These are phyloP conservation scores for Entoloma clypeatum DNA, from an alignment of 1,284 basidiomycete genomes.

Conservation along the genomic window DNA sequence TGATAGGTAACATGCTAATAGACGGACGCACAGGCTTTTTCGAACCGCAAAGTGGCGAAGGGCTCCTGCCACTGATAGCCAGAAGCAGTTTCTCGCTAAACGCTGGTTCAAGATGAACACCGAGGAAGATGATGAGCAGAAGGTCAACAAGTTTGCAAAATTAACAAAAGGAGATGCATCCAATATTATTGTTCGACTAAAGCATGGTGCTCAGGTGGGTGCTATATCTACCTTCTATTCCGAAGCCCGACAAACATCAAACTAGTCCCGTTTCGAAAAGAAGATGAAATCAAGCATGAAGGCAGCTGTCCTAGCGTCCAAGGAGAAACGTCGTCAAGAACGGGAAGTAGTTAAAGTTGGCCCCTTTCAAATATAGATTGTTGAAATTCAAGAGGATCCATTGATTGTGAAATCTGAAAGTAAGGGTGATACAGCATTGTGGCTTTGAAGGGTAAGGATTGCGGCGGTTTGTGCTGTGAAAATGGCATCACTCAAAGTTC, in stretches of 20 bases:
- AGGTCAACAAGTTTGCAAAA: constrained; percentile 31
- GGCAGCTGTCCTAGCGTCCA: constrained; percentile 32
- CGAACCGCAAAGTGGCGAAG: constrained; percentile 74
- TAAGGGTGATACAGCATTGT: constrained; percentile 60
- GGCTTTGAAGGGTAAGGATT: constrained; percentile 56
- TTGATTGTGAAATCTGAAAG: constrained; percentile 35
- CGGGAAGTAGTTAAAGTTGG: constrained; percentile 61
- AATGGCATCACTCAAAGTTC: constrained; percentile 41
- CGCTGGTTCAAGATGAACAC: constrained; percentile 42
- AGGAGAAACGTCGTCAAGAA: constrained; percentile 46
- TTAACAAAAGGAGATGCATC: constrained; percentile 79
- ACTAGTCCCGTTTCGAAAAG: constrained; percentile 55
- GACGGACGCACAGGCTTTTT: constrained; percentile 43
- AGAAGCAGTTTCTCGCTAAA: constrained; percentile 62
- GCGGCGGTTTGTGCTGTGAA: constrained; percentile 62
- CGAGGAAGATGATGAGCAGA: constrained; percentile 14
- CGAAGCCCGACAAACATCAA: constrained; percentile 2
- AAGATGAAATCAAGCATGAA: constrained; percentile 42
- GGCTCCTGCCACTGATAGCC: constrained; percentile 60
- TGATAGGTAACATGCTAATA: constrained; percentile 4
- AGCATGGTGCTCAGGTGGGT: constrained; percentile 69
- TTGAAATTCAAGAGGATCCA: constrained; percentile 3
- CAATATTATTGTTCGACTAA: constrained; percentile 72
- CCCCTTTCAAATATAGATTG: constrained; percentile 31
- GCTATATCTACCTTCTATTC: constrained; percentile 6